Percentiles rank a stretch among this genome's conserved stretches.
phyloP scores from a whole-genome alignment of 2,329 filamentous ascomycete species.

The Botrytis paeoniae region DNA sequence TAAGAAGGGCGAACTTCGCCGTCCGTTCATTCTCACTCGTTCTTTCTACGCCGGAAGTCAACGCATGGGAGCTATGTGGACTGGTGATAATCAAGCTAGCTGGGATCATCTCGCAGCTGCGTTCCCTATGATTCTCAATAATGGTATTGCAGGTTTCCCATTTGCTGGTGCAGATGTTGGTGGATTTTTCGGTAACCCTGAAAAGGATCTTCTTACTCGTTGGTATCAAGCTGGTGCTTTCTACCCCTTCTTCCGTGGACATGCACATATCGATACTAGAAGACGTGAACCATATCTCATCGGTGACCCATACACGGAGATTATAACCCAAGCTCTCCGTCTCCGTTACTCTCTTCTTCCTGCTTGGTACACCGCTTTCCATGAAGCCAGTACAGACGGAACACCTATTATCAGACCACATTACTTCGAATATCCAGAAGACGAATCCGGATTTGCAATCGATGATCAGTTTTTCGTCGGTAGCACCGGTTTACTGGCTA shows the following conservation, averaged over 20 bases:
- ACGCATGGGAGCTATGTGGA: slow-evolving; percentile 94
- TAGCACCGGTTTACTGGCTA: slow-evolving; percentile 83
- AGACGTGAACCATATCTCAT: slow-evolving; percentile 89
- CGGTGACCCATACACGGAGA: slow-evolving; percentile 78
- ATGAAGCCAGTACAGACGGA: slow-evolving; percentile 77
- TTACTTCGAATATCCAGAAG: slow-evolving; percentile 85
- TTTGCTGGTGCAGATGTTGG: slow-evolving; percentile 95
- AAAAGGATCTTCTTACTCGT: slow-evolving; percentile 82
- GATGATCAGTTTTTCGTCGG: slow-evolving; percentile 95
- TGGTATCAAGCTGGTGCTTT: slow-evolving; percentile 98
- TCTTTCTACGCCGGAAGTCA: slow-evolving; percentile 92
- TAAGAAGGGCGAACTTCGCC: slow-evolving; percentile 78
- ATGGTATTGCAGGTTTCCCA: slow-evolving; percentile 89
- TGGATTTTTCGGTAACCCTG: slow-evolving; percentile 96
- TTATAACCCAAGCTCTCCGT: slow-evolving; percentile 83
- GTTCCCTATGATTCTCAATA: slow-evolving; percentile 89
- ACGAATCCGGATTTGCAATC: slow-evolving; percentile 81
- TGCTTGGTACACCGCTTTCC: slow-evolving; percentile 96
- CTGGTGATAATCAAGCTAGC: slow-evolving; percentile 90
- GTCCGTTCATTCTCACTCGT: slow-evolving; percentile 89
- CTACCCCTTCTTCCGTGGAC: slow-evolving; percentile 96
- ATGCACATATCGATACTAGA: slow-evolving; percentile 94
- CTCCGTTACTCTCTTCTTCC: slow-evolving; percentile 87
- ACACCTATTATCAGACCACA: slow-evolving; percentile 88
- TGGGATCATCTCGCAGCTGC: slow-evolving; percentile 90